Conservation (phyloP, 140 eudicot genomes). For the Senecio squalidus region DNA sequence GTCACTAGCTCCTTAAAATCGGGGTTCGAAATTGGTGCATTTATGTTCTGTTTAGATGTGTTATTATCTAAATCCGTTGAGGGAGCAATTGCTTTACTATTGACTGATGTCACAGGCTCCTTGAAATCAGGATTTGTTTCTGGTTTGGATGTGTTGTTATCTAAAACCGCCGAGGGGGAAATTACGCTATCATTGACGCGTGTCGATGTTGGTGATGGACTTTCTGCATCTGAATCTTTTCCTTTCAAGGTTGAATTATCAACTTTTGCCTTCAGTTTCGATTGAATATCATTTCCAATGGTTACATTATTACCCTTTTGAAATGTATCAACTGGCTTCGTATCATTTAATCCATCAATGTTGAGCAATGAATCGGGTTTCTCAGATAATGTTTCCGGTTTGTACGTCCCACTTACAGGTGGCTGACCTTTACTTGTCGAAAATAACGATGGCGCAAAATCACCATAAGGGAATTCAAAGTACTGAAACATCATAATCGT, state of each 20-base stretch:
- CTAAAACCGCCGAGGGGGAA: neutral
- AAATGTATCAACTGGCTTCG: neutral
- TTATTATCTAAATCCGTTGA: neutral
- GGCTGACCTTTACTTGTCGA: no score
- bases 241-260: no score
- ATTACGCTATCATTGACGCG: slow-evolving; percentile 18
- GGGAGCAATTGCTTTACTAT: slow-evolving; percentile 5
- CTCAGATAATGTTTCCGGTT: slow-evolving; percentile 16
- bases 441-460: neutral
- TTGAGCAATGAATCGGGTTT: no score
- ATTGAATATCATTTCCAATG: no score
- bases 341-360: no score
- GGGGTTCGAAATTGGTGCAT: slow-evolving; percentile 7
- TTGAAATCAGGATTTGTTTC: slow-evolving; percentile 12
- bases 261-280: no score
- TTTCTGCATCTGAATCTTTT: no score
- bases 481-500: neutral
- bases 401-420: slow-evolving; percentile 5
- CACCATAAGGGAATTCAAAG: neutral
- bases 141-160: slow-evolving; percentile 4
- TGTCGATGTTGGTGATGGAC: neutral
- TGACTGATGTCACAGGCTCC: neutral
- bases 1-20: slow-evolving; percentile 5
- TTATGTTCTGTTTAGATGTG: slow-evolving; percentile 11
- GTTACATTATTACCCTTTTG: slow-evolving; percentile 14